These are phyloP conservation scores for Scopulariopsis brevicaulis DNA, from an alignment of 2,329 filamentous ascomycete species.

Conservation along the genomic window DNA sequence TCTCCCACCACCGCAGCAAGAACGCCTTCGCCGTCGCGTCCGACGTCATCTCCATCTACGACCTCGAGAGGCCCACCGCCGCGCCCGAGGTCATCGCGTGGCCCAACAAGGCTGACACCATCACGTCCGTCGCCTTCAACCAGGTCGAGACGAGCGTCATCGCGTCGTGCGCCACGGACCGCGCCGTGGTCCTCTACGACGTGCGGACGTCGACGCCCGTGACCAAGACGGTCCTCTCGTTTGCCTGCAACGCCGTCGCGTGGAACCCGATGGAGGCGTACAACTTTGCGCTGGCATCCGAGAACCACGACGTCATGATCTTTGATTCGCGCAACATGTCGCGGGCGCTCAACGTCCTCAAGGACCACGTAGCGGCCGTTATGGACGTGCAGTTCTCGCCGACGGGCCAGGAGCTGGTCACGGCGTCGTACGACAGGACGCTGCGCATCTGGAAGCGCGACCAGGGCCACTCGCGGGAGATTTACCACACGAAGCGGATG, in stretches of 20 bases:
- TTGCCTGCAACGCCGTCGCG: slow-evolving; percentile 71
- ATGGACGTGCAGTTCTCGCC: slow-evolving; percentile 96
- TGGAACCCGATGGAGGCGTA: slow-evolving; percentile 98
- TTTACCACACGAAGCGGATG: slow-evolving; percentile 98
- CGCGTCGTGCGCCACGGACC: slow-evolving; percentile 74
- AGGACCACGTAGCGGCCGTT: slow-evolving; percentile 80
- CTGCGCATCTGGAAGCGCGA: slow-evolving; percentile 75
- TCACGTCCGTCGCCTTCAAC: slow-evolving; percentile 82
- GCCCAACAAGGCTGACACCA: slow-evolving; percentile 84
- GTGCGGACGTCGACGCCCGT: slow-evolving; percentile 77
- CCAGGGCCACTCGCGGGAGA: slow-evolving; percentile 75
- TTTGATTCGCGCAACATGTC: slow-evolving; percentile 93
- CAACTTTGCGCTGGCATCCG: slow-evolving; percentile 85
- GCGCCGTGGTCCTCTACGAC: slow-evolving; percentile 84
- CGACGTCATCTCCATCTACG: slow-evolving; percentile 75
- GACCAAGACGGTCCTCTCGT: slow-evolving; percentile 67
- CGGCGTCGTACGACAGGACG: slow-evolving; percentile 65
- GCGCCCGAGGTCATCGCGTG: slow-evolving; percentile 75
- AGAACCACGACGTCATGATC: slow-evolving; percentile 80
- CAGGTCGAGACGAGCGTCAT: slow-evolving; percentile 87
- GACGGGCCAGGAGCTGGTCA: slow-evolving; percentile 87
- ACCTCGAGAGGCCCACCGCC: slow-evolving; percentile 68
- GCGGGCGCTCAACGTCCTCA: slow-evolving; percentile 77
- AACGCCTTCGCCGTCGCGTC: slow-evolving; percentile 73
- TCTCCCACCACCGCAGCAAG: slow-evolving; percentile 71